phyloP scores from a whole-genome alignment of 2,329 filamentous ascomycete genomes.

The Salinomyces thailandicus region DNA sequence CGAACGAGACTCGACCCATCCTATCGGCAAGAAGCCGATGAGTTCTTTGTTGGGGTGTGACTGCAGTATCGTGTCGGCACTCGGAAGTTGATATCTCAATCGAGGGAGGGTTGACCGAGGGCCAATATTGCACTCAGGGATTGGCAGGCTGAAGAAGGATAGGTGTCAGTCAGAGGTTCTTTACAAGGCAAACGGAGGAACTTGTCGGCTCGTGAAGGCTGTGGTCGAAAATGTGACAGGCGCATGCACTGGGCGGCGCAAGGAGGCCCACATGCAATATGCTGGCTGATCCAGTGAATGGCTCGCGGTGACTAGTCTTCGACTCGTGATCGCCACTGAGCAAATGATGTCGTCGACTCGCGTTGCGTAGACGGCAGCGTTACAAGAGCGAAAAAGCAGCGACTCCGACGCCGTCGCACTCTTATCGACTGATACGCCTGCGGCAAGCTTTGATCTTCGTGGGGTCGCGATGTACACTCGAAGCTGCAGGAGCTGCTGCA shows the following conservation, averaged over 20 bases:
- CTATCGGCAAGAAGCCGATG: constrained; percentile 43
- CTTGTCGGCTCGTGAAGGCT: too few relatives aligned
- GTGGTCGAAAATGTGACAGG: too few relatives aligned
- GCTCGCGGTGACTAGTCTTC: not conserved
- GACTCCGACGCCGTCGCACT: constrained; percentile 1
- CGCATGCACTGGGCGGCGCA: not conserved
- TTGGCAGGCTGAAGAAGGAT: not conserved
- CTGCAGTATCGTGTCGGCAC: constrained; percentile 1
- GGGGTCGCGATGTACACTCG: constrained; percentile 2
- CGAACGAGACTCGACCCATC: constrained; percentile 45
- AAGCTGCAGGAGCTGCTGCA: not conserved
- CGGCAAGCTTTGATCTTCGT: constrained; percentile 4
- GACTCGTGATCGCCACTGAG: constrained; percentile 1
- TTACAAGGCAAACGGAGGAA: too few relatives aligned
- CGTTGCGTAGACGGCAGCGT: too few relatives aligned
- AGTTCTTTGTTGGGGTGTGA: constrained; percentile 1
- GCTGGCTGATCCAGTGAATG: not conserved
- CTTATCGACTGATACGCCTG: not conserved
- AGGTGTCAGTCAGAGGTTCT: too few relatives aligned
- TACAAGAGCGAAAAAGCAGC: constrained; percentile 3
- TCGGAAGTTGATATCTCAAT: too few relatives aligned
- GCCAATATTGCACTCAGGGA: not conserved
- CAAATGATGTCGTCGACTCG: constrained; percentile 5
- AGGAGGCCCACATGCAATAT: not conserved
- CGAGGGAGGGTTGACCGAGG: too few relatives aligned